Base-by-base conservation (phyloP, 2,329 filamentous ascomycete species). In the Chaetomiaceae sp. region DNA sequence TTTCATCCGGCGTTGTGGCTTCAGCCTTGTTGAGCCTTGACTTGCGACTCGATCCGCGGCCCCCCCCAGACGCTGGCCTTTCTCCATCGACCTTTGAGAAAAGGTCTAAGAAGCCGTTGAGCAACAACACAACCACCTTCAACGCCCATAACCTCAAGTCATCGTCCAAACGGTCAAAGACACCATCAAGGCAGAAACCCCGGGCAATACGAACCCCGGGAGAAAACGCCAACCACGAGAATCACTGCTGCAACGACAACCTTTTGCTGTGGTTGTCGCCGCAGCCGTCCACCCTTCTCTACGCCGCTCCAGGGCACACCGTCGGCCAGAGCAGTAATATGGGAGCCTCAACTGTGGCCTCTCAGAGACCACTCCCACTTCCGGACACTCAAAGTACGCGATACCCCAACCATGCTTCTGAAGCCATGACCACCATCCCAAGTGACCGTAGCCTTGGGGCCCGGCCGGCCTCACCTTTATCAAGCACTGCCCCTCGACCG, bases 351-450 rank as follows among this genome's bases (percentile, higher is more conserved):
- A 86, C 85, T 73, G 84, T 90, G 67, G 81, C 84, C 61, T 78
- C 84, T 68, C 81, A 87, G 64, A 81, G 86, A 69, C 81, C 87
- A 65, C 79, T 89, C 16, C 65, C 65, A 46, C 81, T 82, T 59
- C 82, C 85, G 61, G 77, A 80, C 46, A 73, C 79, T 64, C 70
- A 68, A 64, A 68, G 67, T 71, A 69, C 69, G 69, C 62, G 70
- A 67, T 68, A 70, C 62, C 59, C 62, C 44, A 52, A 48, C 48
- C 46, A 60, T 62, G 54, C 61, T 62, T 58, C 57, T 57, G 14
- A 53, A 48, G 44, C 48, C 41, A 58, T 60, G 47, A 43, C 27
- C 53, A 53, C 42, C 53, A 44, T 30, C 38, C 41, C 54, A 47
- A 56, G 40, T 47, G 53, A 49, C 40, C 48, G 34, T 20, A 38